Evolutionary conservation across 208 protist species (phyloP).

Genomic region (Sergeia podlipaevii): DNA sequence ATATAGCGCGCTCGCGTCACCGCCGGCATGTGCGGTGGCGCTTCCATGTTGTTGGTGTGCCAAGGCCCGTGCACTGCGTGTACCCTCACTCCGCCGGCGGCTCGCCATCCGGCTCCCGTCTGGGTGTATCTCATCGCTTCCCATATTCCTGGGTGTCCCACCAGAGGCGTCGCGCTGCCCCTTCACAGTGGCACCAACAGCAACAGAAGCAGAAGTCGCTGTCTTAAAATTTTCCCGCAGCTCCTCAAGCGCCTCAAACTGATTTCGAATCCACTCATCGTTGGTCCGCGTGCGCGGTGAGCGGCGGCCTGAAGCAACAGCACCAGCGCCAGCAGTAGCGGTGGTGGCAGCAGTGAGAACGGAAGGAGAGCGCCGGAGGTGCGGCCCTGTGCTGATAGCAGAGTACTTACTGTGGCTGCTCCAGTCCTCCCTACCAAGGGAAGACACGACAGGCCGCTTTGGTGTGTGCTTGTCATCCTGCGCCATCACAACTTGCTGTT

Average conservation of each 20-base stretch:
- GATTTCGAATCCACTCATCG: slow-evolving; percentile 8
- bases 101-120: too few relatives aligned
- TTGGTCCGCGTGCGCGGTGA: slow-evolving; percentile 7
- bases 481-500: neutral
- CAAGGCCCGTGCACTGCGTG: too few relatives aligned
- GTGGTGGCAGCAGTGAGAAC: neutral
- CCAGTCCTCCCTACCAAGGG: slow-evolving; percentile 3
- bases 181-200: too few relatives aligned
- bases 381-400: neutral
- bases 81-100: too few relatives aligned
- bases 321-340: neutral
- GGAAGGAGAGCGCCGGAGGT: neutral
- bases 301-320: neutral
- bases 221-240: slow-evolving; percentile 24
- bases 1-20: too few relatives aligned
- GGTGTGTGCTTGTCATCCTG: slow-evolving; percentile 4
- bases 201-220: neutral
- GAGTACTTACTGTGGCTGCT: slow-evolving; percentile 15
- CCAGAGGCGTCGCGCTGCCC: neutral
- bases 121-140: too few relatives aligned
- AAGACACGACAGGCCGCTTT: neutral
- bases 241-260: slow-evolving; percentile 22
- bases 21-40: too few relatives aligned
- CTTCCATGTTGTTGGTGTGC: too few relatives aligned
- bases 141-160: too few relatives aligned